Evolutionary conservation across 2,329 filamentous ascomycete species (phyloP).

Genomic region (Aspergillus awamori): DNA sequence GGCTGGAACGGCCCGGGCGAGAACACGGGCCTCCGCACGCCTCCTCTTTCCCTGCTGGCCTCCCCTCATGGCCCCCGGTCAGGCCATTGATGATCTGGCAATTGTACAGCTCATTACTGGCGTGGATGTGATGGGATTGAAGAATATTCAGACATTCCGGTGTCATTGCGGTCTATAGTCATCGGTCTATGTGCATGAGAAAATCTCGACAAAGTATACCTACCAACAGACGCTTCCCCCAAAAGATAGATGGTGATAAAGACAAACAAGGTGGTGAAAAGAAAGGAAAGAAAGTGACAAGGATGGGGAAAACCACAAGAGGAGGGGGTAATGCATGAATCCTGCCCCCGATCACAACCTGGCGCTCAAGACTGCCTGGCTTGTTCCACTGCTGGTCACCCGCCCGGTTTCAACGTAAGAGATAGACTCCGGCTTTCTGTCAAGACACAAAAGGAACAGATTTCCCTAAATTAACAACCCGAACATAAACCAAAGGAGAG

Average conservation of each 20-base stretch:
- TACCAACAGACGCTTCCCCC: slow-evolving; percentile 4
- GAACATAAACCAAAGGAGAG: slow-evolving; percentile 10
- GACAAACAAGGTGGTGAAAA: neutral
- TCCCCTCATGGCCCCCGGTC: neutral
- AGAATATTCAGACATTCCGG: slow-evolving; percentile 1
- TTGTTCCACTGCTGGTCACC: slow-evolving; percentile 16
- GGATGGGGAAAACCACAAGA: slow-evolving; percentile 10
- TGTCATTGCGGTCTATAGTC: slow-evolving; percentile 18
- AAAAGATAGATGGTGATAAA: slow-evolving; percentile 8
- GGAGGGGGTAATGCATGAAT: slow-evolving; percentile 2
- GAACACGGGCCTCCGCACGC: slow-evolving; percentile 11
- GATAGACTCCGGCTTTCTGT: slow-evolving; percentile 24
- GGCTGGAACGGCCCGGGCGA: slow-evolving; percentile 9
- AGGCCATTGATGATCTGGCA: neutral
- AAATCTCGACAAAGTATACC: slow-evolving; percentile 11
- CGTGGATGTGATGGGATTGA: neutral
- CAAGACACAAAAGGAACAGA: slow-evolving; percentile 16
- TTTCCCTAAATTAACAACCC: slow-evolving; percentile 24
- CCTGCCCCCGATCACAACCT: slow-evolving; percentile 19
- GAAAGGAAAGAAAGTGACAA: neutral
- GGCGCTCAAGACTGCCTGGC: slow-evolving; percentile 19
- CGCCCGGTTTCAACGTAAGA: slow-evolving; percentile 13
- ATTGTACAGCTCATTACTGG: neutral
- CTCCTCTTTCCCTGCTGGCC: neutral
- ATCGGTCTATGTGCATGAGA: slow-evolving; percentile 19